Evolutionary conservation across 495 filamentous ascomycete genomes (phyloP).

Genomic region (Hyaloscypha hepaticicola): DNA sequence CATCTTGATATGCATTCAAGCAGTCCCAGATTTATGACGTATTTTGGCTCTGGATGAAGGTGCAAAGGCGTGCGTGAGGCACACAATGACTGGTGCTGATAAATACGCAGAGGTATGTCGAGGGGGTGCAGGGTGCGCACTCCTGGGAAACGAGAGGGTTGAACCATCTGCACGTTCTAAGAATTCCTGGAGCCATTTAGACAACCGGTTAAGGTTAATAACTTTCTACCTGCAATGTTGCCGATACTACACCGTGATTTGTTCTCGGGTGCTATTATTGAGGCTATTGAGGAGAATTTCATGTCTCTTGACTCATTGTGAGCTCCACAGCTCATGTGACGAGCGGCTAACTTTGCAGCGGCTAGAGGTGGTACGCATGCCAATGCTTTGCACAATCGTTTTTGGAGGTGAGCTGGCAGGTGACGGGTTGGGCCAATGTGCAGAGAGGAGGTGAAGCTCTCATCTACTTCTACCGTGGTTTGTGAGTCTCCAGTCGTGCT

Average conservation of each 20-base stretch:
- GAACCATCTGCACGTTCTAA: background rate
- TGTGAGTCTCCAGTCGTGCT: background rate
- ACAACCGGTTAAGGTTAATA: background rate
- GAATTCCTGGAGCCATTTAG: background rate
- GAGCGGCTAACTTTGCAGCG: conserved; percentile 3
- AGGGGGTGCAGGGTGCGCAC: no score
- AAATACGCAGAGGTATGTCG: no score
- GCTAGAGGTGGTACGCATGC: background rate
- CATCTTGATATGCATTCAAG: background rate
- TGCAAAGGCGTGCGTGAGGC: no score
- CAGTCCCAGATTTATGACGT: background rate
- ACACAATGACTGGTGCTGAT: no score
- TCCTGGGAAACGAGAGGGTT: no score
- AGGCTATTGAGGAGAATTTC: conserved; percentile 1
- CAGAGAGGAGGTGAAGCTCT: background rate
- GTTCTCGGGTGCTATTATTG: background rate
- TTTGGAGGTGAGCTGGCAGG: background rate
- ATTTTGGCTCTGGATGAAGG: no score
- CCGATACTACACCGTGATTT: background rate
- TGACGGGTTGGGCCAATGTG: background rate
- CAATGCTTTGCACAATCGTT: background rate
- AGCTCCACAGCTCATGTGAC: conserved; percentile 5
- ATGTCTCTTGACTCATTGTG: conserved; percentile 11
- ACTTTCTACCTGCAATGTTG: background rate
- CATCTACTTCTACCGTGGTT: background rate